phyloP scores from a whole-genome alignment of 352 stramenopile genomes.

The Phytophthora boehmeriae region DNA sequence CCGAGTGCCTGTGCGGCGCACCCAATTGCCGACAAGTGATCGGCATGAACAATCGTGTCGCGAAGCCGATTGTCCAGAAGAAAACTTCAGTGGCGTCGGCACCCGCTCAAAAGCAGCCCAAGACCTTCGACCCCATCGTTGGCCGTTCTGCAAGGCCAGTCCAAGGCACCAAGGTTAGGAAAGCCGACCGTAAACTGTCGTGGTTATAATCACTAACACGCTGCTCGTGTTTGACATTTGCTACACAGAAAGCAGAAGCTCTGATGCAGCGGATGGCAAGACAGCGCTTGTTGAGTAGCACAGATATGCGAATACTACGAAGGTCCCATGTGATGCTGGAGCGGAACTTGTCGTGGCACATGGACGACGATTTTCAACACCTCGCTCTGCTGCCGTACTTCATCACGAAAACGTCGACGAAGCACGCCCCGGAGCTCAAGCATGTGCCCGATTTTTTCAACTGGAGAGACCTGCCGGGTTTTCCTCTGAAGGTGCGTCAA shows the following conservation, averaged over 20 bases:
- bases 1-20: conserved; percentile 65
- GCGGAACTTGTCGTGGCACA: conserved; percentile 56
- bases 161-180: conserved; percentile 49
- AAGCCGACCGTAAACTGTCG: background rate
- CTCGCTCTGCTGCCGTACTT: conserved; percentile 71
- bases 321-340: conserved; percentile 63
- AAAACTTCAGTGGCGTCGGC: conserved; percentile 15
- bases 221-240: background rate
- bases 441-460: conserved; percentile 57
- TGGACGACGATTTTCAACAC: conserved; percentile 62
- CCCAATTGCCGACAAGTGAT: conserved; percentile 76
- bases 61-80: conserved; percentile 32
- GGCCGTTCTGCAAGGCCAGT: conserved; percentile 36
- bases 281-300: conserved; percentile 51
- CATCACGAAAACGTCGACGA: conserved; percentile 41
- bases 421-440: conserved; percentile 38
- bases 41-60: conserved; percentile 65
- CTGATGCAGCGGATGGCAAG: conserved; percentile 68
- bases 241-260: conserved; percentile 53
- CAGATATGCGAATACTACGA: conserved; percentile 51
- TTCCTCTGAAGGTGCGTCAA: conserved; percentile 34
- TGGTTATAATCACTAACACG: background rate
- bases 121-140: conserved; percentile 55
- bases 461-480: conserved; percentile 51
- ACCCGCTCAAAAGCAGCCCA: conserved; percentile 9